Evolutionary conservation across 169 alveolate genomes (phyloP), one percentile per base, ranked within the genome.

Genomic region (Plasmodium blacklocki): DNA sequence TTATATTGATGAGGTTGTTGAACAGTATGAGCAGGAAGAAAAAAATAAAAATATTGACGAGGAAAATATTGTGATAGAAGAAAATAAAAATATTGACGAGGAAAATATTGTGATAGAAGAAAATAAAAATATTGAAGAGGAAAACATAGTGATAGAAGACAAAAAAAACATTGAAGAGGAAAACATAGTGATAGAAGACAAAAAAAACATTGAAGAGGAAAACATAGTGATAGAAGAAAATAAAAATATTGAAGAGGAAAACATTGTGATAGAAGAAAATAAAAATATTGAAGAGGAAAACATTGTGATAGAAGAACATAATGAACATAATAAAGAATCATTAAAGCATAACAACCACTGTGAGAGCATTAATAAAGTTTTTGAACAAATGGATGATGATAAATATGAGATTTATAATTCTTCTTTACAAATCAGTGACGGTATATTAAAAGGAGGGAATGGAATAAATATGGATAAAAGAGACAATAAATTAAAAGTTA

Each of bases 1-100:
- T n/a, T 80, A 80, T 60, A 80, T 80, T 45, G 90, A 80, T 47
- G 90, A 80, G n/a, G 45, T 80, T 23, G 54, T 80, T 49, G 26
- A 45, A 14, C 8, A 39, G 15, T 66, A 78, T 49, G 88, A 75
- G 39, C 49, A 9, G 45, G 58, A 74, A 68, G 52, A 21, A 58
- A 54, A 50, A 18, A 23, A 58, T 11, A 6, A 32, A 60, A 26
- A 7, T 39, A n/a, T n/a, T n/a, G 62, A 18, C 0, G 12, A 32
- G 3, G 75, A 67, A 4, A 45, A 43, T 26, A n/a, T n/a, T n/a
- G n/a, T n/a, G n/a, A n/a, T n/a, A n/a, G n/a, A n/a, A n/a, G 73
- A 21, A n/a, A 12, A 49, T 14, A 39, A 39, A 12, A 15, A 9
- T 21, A n/a, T n/a, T n/a, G n/a, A n/a, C n/a, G n/a, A n/a, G n/a